Base-by-base conservation (phyloP, 1,139 yeast species). In the Debaryomyces nepalensis region DNA sequence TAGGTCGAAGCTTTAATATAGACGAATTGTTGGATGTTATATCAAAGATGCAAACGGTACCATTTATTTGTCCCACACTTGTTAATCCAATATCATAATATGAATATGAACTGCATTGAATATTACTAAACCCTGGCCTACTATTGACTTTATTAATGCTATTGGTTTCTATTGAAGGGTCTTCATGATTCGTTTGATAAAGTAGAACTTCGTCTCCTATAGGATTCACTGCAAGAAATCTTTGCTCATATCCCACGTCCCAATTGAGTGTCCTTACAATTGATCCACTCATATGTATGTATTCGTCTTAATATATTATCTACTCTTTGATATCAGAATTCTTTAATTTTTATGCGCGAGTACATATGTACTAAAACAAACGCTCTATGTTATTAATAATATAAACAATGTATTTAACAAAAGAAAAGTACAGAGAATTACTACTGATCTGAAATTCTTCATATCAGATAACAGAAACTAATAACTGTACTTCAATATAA, bases 21-120 rank as follows among this genome's bases (percentile, higher is more conserved):
- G 80, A 59, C 2, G 75, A 63, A 4, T 63, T 63, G 5, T 63
- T 52, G 2, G 64, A 57, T 19, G 72, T 63, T 26, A 87, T 74
- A 57, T 88, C 87, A 48, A 87, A 82, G 0, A 88, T 59, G 34
- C 81, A 73, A 3, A 87, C 77, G 12, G 70, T 68, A 1, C 97
- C 97, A 55, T 80, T 82, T 43, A 82, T 73, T 37, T 86, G 85
- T 1, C 96, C 96, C 10, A 83, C 85, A 8, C 84, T 88, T 0
- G 82, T 75, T 12, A 87, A 57, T 1, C 95, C 95, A 5, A 71
- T 68, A 22, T 70, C 70, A 2, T 62, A 55, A 1, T 77, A 68
- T 2, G 91, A 82, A 58, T 84, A 86, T 26, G 87, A 82, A 41
- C 84, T 68, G 57, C 93, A 84, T 48, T 84, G 87, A 39, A 89